These are phyloP conservation scores for Kwoniella europaea DNA, from an alignment of 768 basidiomycete species.

Conservation along the genomic window DNA sequence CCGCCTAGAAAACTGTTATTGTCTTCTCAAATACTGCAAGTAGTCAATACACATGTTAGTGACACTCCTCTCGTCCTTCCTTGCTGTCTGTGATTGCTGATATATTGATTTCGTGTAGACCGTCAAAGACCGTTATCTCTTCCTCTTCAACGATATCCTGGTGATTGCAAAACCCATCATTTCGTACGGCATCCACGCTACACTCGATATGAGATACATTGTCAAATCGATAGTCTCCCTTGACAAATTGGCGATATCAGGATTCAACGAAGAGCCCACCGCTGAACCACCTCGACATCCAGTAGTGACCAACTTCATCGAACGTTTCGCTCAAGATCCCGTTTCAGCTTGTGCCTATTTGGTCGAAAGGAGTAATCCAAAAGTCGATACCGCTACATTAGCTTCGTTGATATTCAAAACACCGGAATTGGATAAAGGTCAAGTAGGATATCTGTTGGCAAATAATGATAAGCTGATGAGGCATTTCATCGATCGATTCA, in stretches of 20 bases:
- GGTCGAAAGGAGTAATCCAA: slow-evolving; percentile 65
- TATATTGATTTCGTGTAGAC: slow-evolving; percentile 63
- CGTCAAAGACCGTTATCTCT: slow-evolving; percentile 92
- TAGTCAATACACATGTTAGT: slow-evolving; percentile 71
- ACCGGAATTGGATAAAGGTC: slow-evolving; percentile 77
- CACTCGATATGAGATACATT: slow-evolving; percentile 75
- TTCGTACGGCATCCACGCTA: slow-evolving; percentile 62
- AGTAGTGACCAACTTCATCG: slow-evolving; percentile 72
- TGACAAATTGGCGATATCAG: slow-evolving; percentile 53
- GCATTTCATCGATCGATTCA: slow-evolving; percentile 84
- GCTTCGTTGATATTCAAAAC: slow-evolving; percentile 77
- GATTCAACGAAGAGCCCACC: slow-evolving; percentile 44
- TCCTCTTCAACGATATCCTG: slow-evolving; percentile 95
- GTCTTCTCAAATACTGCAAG: slow-evolving; percentile 86
- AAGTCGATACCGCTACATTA: slow-evolving; percentile 74
- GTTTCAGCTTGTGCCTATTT: slow-evolving; percentile 75
- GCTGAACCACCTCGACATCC: slow-evolving; percentile 62
- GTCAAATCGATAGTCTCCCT: slow-evolving; percentile 89
- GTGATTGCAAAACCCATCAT: slow-evolving; percentile 88
- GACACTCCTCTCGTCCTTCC: neutral
- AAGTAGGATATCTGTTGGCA: slow-evolving; percentile 81
- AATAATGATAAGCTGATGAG: slow-evolving; percentile 73
- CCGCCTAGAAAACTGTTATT: slow-evolving; percentile 84
- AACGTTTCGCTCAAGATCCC: slow-evolving; percentile 80
- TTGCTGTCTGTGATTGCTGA: slow-evolving; percentile 10